Evolutionary conservation across 192 early-diverging fungal genomes (phyloP).

Genomic region (Coemansia sp.): DNA sequence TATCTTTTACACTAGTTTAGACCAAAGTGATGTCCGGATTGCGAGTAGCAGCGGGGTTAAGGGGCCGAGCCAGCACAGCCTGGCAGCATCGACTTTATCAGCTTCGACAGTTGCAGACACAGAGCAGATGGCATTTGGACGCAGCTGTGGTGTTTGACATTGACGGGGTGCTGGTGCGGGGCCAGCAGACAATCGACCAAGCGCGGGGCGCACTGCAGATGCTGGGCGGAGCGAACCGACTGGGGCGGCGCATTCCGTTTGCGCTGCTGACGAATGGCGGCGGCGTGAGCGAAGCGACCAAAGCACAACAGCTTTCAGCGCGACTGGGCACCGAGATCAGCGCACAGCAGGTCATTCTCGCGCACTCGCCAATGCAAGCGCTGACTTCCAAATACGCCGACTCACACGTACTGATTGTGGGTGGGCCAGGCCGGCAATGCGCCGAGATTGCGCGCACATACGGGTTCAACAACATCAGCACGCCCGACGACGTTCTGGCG

Average conservation of each 20-base stretch:
- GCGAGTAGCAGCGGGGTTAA: not conserved
- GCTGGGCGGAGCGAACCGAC: slow-evolving; percentile 60
- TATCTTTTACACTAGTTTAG: not conserved
- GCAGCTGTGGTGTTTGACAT: slow-evolving; percentile 69
- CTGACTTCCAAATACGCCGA: slow-evolving; percentile 63
- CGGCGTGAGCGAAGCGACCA: slow-evolving; percentile 71
- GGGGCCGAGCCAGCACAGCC: not conserved
- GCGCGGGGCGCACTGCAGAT: slow-evolving; percentile 66
- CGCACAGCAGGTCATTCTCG: slow-evolving; percentile 70
- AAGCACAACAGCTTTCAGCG: slow-evolving; percentile 66
- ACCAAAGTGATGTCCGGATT: not conserved
- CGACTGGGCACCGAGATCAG: slow-evolving; percentile 60
- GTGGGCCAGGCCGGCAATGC: slow-evolving; percentile 62
- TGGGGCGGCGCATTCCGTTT: slow-evolving; percentile 63
- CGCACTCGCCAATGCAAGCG: slow-evolving; percentile 83
- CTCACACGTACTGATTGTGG: slow-evolving; percentile 72
- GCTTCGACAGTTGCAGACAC: slow-evolving; percentile 19
- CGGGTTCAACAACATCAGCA: slow-evolving; percentile 69
- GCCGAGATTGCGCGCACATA: slow-evolving; percentile 64
- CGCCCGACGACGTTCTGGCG: slow-evolving; percentile 66
- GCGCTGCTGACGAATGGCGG: slow-evolving; percentile 89
- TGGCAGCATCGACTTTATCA: not conserved
- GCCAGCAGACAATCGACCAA: slow-evolving; percentile 67
- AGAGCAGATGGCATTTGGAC: slow-evolving; percentile 31
- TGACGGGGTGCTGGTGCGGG: slow-evolving; percentile 88